Percentiles rank a stretch among this genome's conserved stretches.
These are phyloP conservation scores for Aureobasidium sp. DNA, from an alignment of 2,329 filamentous ascomycete species.

Conservation along the genomic window DNA sequence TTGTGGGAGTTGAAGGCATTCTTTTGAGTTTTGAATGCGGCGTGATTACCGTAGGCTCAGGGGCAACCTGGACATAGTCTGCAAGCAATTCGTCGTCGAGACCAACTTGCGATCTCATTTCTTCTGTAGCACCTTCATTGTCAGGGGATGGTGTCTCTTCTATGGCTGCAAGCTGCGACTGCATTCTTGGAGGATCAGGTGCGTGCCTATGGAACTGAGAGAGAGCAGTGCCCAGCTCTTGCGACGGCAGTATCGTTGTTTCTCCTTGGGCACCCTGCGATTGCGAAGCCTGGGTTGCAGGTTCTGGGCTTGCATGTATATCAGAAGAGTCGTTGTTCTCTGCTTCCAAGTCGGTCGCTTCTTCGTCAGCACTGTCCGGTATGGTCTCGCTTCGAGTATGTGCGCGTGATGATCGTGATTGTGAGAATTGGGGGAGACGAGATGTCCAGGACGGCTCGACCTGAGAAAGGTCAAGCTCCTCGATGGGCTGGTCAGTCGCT, in stretches of 20 bases:
- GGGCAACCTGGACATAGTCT: not conserved
- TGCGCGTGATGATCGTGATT: not conserved
- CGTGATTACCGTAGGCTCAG: not conserved
- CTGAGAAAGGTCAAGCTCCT: slow-evolving; percentile 15
- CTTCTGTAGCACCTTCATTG: slow-evolving; percentile 17
- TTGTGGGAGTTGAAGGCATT: not conserved
- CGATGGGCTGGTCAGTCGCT: not conserved
- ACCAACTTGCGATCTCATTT: not conserved
- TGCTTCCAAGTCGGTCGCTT: not conserved
- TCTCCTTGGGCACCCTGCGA: not conserved
- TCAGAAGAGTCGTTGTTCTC: not conserved
- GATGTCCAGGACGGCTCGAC: slow-evolving; percentile 8
- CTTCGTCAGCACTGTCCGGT: slow-evolving; percentile 15
- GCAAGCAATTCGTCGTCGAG: slow-evolving; percentile 7
- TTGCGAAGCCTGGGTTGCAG: not conserved
- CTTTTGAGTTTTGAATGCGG: not conserved
- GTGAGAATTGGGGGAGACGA: not conserved
- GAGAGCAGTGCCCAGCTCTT: slow-evolving; percentile 5
- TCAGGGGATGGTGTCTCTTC: not conserved
- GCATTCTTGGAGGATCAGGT: not conserved
- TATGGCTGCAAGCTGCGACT: not conserved
- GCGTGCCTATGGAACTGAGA: not conserved
- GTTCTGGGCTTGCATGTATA: not conserved
- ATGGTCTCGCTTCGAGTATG: slow-evolving; percentile 15
- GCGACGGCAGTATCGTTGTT: not conserved